Percentiles rank a stretch among this genome's conserved stretches.
These are phyloP conservation scores for Didymella exigua DNA, from an alignment of 2,329 filamentous ascomycete genomes.

Conservation along the genomic window DNA sequence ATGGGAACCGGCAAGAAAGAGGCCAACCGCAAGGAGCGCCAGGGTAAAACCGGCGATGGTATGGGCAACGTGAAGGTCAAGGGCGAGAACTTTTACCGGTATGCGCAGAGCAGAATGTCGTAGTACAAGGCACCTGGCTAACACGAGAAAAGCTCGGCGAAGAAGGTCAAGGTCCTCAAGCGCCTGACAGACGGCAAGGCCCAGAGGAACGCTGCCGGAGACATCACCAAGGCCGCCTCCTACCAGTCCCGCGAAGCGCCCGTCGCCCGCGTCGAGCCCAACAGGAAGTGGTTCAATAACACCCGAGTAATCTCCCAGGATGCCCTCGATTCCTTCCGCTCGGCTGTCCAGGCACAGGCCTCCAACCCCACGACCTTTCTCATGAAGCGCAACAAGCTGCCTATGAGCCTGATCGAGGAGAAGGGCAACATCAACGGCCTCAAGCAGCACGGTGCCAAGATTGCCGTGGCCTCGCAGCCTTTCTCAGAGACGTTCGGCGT, in stretches of 20 bases:
- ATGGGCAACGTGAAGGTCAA: conserved; percentile 92
- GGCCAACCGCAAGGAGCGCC: conserved; percentile 76
- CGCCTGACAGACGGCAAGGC: conserved; percentile 89
- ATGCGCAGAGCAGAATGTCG: not conserved
- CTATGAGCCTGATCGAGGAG: conserved; percentile 91
- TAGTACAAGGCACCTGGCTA: not conserved
- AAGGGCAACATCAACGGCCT: conserved; percentile 74
- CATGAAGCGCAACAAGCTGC: conserved; percentile 96
- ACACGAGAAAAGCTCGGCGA: conserved; percentile 61
- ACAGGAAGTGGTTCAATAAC: conserved; percentile 98
- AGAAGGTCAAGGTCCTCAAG: conserved; percentile 86
- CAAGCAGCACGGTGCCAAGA: conserved; percentile 93
- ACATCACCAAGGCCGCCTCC: conserved; percentile 81
- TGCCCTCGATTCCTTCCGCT: conserved; percentile 82
- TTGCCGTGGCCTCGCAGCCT: conserved; percentile 84
- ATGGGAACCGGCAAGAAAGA: conserved; percentile 97
- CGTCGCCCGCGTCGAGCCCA: conserved; percentile 87
- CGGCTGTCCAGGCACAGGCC: conserved; percentile 88
- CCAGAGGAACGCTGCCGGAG: conserved; percentile 78
- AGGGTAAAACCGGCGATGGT: conserved; percentile 84
- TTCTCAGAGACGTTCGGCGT: conserved; percentile 91
- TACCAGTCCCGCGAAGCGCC: conserved; percentile 85
- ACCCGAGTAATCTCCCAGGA: conserved; percentile 90
- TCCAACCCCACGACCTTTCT: conserved; percentile 91
- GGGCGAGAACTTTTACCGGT: conserved; percentile 94